Evolutionary conservation across 2,329 filamentous ascomycete genomes (phyloP).

Genomic region (Fusarium xylarioides): DNA sequence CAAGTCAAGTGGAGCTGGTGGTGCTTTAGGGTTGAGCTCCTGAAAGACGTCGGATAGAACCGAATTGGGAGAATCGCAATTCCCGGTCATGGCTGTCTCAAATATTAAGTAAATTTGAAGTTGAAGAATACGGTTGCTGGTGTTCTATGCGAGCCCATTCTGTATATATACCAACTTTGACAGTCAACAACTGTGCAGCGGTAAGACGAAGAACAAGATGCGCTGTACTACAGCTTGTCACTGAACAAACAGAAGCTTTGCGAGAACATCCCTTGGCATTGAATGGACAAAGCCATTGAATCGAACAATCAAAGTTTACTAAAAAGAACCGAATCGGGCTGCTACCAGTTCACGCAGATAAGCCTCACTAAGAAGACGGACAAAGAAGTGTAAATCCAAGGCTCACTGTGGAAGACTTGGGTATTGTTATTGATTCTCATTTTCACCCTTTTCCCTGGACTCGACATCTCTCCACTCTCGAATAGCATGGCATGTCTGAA

Average conservation of each 20-base stretch:
- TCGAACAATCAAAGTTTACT: neutral
- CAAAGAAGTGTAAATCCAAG: neutral
- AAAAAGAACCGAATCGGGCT: neutral
- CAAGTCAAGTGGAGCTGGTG: conserved; percentile 15
- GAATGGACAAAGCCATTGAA: neutral
- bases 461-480: neutral
- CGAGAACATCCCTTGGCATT: neutral
- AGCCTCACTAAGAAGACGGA: neutral
- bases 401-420: neutral
- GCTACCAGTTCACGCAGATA: neutral
- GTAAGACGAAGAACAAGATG: neutral
- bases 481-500: neutral
- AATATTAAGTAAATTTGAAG: neutral
- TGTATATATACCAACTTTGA: neutral
- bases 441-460: conserved; percentile 7
- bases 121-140: neutral
- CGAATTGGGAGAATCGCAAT: neutral
- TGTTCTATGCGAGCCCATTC: neutral
- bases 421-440: conserved; percentile 13
- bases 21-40: neutral
- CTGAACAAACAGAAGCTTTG: neutral
- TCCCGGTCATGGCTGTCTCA: neutral
- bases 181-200: neutral
- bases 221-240: neutral
- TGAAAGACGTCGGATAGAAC: neutral